Percentiles rank a stretch among this genome's conserved stretches.
Evolutionary conservation across 345 rosid species (phyloP).

Genomic region (Hypericum perforatum): DNA sequence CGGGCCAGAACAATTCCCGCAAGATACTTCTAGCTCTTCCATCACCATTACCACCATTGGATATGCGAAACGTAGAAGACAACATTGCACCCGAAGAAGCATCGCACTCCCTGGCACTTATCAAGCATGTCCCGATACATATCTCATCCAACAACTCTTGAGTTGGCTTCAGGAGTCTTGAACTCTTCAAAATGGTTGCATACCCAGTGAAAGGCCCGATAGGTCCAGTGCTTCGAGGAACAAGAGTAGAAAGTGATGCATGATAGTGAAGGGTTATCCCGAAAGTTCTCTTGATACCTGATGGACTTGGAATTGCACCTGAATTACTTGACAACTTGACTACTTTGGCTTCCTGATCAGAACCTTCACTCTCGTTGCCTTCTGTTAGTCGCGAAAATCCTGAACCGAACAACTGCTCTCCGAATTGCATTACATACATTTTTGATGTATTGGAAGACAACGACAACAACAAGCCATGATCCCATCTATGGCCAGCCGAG

Average conservation of each 20-base stretch:
- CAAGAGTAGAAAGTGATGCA: slow-evolving; percentile 17
- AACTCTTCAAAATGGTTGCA: slow-evolving; percentile 53
- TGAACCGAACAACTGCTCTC: no score
- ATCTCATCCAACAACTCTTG: slow-evolving; percentile 40
- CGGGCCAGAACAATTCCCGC: slow-evolving; percentile 27
- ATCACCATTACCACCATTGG: slow-evolving; percentile 17
- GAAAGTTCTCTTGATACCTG: slow-evolving; percentile 11
- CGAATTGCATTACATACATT: no score
- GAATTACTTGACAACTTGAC: not conserved
- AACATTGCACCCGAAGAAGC: slow-evolving; percentile 11
- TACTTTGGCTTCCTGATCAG: slow-evolving; percentile 15
- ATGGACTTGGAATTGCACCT: slow-evolving; percentile 19
- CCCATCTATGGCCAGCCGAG: slow-evolving; percentile 19
- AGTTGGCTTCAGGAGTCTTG: slow-evolving; percentile 46
- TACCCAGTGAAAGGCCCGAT: slow-evolving; percentile 73
- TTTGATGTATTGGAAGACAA: no score
- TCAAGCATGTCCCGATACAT: slow-evolving; percentile 17
- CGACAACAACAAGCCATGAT: no score
- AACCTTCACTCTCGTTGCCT: no score
- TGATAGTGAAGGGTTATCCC: slow-evolving; percentile 25
- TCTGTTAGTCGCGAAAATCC: no score
- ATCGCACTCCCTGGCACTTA: slow-evolving; percentile 5
- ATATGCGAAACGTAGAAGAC: slow-evolving; percentile 16
- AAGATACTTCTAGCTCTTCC: slow-evolving; percentile 23
- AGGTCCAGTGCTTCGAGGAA: slow-evolving; percentile 34